Conservation (phyloP, 495 filamentous ascomycete genomes). For the Aspergillus nidulans region DNA sequence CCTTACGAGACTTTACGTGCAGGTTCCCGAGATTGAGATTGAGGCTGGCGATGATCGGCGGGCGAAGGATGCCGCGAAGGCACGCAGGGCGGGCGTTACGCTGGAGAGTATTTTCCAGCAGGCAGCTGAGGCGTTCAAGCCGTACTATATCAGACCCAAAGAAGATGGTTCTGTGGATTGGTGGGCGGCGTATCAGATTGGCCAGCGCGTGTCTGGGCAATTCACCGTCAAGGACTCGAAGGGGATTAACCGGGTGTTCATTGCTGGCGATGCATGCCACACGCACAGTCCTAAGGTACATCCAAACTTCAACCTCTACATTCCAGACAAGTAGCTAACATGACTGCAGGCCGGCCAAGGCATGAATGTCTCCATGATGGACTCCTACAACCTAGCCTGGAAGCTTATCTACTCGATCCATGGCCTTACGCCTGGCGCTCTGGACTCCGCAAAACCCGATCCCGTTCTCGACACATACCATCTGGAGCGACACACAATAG, state of each 20-base stretch:
- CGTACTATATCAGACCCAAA: constrained; percentile 43
- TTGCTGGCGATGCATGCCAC: constrained; percentile 58
- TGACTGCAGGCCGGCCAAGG: constrained; percentile 69
- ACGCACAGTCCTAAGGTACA: constrained; percentile 65
- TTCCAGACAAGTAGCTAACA: not conserved
- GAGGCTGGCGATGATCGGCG: constrained; percentile 18
- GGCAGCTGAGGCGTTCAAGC: constrained; percentile 39
- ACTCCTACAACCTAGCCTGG: constrained; percentile 80
- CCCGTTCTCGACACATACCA: constrained; percentile 67
- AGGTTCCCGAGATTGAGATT: constrained; percentile 34
- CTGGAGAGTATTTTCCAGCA: constrained; percentile 39
- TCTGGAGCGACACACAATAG: constrained; percentile 61
- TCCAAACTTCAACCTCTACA: not conserved
- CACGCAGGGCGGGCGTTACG: constrained; percentile 35
- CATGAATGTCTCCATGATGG: constrained; percentile 86
- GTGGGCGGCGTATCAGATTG: constrained; percentile 65
- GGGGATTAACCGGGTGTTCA: constrained; percentile 53
- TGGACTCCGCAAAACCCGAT: constrained; percentile 34
- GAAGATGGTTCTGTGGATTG: constrained; percentile 48
- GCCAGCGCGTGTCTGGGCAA: constrained; percentile 64
- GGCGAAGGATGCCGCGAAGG: constrained; percentile 25
- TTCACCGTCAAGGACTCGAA: constrained; percentile 57
- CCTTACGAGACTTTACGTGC: constrained; percentile 65
- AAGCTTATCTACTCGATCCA: constrained; percentile 70
- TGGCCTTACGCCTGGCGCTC: constrained; percentile 44